Conservation (phyloP, 1,284 basidiomycete species). For the Pterula multifida region DNA sequence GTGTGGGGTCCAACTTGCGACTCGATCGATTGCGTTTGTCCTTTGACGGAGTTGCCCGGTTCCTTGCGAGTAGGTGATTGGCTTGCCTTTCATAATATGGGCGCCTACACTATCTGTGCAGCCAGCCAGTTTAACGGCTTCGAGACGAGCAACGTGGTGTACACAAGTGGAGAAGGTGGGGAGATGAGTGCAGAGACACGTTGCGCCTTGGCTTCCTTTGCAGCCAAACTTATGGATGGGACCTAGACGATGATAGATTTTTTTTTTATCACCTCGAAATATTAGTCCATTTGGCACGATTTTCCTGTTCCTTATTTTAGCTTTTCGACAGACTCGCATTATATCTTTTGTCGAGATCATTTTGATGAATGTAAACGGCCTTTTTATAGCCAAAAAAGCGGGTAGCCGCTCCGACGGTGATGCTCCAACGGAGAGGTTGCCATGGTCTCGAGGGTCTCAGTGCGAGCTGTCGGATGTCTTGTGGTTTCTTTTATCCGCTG, state of each 20-base stretch:
- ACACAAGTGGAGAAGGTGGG: constrained; percentile 40
- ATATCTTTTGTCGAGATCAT: neutral
- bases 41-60: constrained; percentile 46
- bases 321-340: neutral
- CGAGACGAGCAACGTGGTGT: constrained; percentile 51
- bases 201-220: neutral
- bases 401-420: neutral
- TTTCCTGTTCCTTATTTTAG: neutral
- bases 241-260: neutral
- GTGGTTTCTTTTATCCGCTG: neutral
- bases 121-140: constrained; percentile 86
- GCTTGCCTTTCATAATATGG: constrained; percentile 88
- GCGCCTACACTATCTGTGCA: constrained; percentile 87
- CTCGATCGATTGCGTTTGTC: constrained; percentile 76
- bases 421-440: neutral
- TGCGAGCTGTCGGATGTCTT: neutral
- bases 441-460: neutral
- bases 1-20: constrained; percentile 82
- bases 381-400: too few relatives aligned
- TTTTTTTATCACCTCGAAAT: too few relatives aligned
- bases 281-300: too few relatives aligned
- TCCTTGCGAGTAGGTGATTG: constrained; percentile 78
- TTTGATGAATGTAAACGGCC: too few relatives aligned
- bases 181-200: constrained; percentile 6
- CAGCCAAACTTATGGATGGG: neutral